Base-by-base conservation (phyloP, 2,329 filamentous ascomycete species). In the Apiospora arundinis region DNA sequence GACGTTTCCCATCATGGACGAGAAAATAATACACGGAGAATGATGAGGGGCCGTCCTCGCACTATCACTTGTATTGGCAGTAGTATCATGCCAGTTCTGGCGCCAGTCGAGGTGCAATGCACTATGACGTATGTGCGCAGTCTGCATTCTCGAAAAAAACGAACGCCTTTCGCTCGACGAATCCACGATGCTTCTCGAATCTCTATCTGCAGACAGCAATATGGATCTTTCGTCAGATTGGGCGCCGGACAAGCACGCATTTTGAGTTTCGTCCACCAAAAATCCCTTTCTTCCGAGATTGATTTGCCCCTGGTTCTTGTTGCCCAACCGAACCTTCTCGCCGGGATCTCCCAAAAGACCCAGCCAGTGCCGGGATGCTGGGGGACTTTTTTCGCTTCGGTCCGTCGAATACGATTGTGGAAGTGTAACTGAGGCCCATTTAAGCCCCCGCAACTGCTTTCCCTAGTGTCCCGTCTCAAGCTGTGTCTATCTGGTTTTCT, bases 321-420 rank as follows among this genome's bases (percentile, higher is more conserved):
- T 63, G 56, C 56, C 56, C 56, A 63, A 63, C 56, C 56, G 56
- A 63, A 63, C 32, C 56, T 63, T 63, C 56, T 63, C 56, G 32
- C 28, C 56, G 32, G 56, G 56, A 63, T 63, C 32, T 63, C 56
- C 28, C 56, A 37, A 63, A 21, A 32, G 32, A 21, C 56, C 56
- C 37, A 18, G 28, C 52, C 18, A 60, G 56, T 63, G 18, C 56
- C 32, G 56, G 56, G 56, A 60, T 63, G 56, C 28, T 32, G 21
- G 56, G 32, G 32, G 56, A 16, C 21, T 25, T 37, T 40, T 63
- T 28, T 63, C 56, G 32, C 32, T 40, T 40, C 56, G 56, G 56
- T 40, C 56, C 56, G 56, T 63, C 56, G 18, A 63, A 63, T 40
- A 63, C 56, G 56, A 12, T 40, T 63, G 56, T 63, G 56, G 56